Percentiles rank a stretch among this genome's conserved stretches.
Conservation (phyloP, 805 yeast genomes). For the Candida sphagnicola region DNA sequence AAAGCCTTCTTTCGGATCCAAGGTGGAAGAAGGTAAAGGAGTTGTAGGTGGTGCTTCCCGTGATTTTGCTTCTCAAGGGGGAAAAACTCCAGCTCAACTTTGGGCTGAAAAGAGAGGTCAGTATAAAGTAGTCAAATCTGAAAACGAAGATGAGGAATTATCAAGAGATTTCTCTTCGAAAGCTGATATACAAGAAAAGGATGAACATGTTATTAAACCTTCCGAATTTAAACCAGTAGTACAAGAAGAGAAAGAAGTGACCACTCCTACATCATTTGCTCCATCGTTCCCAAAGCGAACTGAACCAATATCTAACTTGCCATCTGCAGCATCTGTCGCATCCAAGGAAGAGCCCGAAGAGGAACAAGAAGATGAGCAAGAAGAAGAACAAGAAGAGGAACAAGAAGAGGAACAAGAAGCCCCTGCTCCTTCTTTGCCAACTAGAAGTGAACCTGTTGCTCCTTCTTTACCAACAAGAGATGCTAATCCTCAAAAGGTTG, state of each 20-base stretch:
- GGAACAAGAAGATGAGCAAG: slow-evolving; percentile 18
- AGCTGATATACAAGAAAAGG: slow-evolving; percentile 6
- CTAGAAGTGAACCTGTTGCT: slow-evolving; percentile 10
- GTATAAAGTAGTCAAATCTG: slow-evolving; percentile 39
- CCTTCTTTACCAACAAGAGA: slow-evolving; percentile 14
- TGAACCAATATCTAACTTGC: slow-evolving; percentile 14
- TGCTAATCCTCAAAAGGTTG: slow-evolving; percentile 8
- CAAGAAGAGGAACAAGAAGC: slow-evolving; percentile 22
- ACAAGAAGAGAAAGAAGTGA: slow-evolving; percentile 9
- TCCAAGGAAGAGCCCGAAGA: slow-evolving; percentile 9
- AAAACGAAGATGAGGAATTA: slow-evolving; percentile 11
- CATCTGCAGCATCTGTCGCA: slow-evolving; percentile 13
- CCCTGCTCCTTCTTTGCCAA: slow-evolving; percentile 17
- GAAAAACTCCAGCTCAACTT: slow-evolving; percentile 89
- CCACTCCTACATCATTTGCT: slow-evolving; percentile 4
- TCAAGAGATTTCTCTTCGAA: slow-evolving; percentile 24
- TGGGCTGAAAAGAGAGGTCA: slow-evolving; percentile 92
- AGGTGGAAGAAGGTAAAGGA: slow-evolving; percentile 27
- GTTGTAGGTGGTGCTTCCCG: slow-evolving; percentile 51
- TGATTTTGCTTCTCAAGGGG: slow-evolving; percentile 63
- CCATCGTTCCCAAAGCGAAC: slow-evolving; percentile 5
- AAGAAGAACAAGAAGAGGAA: slow-evolving; percentile 22
- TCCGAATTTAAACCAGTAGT: slow-evolving; percentile 14
- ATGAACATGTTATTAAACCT: slow-evolving; percentile 7
- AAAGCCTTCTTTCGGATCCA: slow-evolving; percentile 33